Percentiles rank a stretch among this genome's conserved stretches.
Conservation (phyloP, 1,139 yeast species). For the Candida pseudocylindracea region DNA sequence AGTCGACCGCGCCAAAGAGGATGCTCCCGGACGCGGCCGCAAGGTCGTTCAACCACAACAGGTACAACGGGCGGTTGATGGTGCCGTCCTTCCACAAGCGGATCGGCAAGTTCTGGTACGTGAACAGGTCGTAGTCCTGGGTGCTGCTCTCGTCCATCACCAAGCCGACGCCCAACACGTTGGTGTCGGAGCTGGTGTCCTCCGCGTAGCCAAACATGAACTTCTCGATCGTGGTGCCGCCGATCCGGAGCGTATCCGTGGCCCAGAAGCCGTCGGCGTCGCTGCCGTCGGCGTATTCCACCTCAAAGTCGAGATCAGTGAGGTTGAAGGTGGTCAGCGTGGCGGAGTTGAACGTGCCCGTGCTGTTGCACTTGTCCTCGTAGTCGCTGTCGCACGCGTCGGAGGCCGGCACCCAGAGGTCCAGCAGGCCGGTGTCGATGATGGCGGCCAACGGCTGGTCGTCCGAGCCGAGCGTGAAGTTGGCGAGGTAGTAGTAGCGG, state of each 20-base stretch:
- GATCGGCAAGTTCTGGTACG: constrained; percentile 34
- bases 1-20: constrained; percentile 37
- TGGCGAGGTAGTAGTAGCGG: too few relatives aligned
- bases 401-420: constrained; percentile 2
- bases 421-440: constrained; percentile 1
- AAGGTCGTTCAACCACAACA: constrained; percentile 23
- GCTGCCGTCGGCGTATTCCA: constrained; percentile 41
- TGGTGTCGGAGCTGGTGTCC: constrained; percentile 19
- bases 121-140: constrained; percentile 1
- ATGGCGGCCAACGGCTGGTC: constrained; percentile 3
- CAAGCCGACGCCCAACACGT: constrained; percentile 6
- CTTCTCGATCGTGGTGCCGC: constrained; percentile 13
- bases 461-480: too few relatives aligned
- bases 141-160: not conserved
- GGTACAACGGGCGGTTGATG: constrained; percentile 24
- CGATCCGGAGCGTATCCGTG: constrained; percentile 22
- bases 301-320: constrained; percentile 8
- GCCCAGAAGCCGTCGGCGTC: constrained; percentile 48
- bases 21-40: constrained; percentile 15
- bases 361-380: too few relatives aligned
- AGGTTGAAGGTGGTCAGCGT: too few relatives aligned
- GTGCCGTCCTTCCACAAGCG: constrained; percentile 26
- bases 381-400: not conserved
- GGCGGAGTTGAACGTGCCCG: too few relatives aligned
- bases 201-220: constrained; percentile 32